Conservation (phyloP, 805 yeast genomes). For the Schwanniomyces yamadae region DNA sequence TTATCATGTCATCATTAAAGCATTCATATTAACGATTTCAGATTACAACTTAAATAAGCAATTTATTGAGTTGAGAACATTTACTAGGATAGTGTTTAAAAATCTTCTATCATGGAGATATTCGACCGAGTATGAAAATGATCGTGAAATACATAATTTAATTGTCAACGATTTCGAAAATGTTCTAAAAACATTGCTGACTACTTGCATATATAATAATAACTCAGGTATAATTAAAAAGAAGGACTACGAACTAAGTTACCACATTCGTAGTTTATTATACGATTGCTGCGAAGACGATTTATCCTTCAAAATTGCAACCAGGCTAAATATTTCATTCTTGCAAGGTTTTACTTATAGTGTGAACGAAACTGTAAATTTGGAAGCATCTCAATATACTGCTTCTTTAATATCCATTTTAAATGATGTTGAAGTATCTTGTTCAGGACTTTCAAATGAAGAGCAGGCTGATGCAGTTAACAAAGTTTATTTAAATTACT, state of each 20-base stretch:
- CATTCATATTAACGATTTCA: conserved; percentile 13
- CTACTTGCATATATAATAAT: conserved; percentile 9
- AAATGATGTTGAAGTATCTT: too few species aligned
- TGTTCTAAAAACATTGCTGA: background rate
- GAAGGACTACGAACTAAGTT: conserved; percentile 21
- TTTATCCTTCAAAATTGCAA: background rate
- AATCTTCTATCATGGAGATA: conserved; percentile 2
- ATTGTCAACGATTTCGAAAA: conserved; percentile 4
- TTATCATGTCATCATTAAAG: conserved; percentile 3
- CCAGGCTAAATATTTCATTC: background rate
- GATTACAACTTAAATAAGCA: conserved; percentile 30
- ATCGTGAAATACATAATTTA: background rate
- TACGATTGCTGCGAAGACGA: conserved; percentile 1
- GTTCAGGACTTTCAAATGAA: background rate
- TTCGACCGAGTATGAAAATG: background rate
- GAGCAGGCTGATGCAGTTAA: background rate
- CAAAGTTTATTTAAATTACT: conserved; percentile 13
- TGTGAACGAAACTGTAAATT: too few species aligned
- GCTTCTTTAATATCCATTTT: too few species aligned
- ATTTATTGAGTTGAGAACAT: conserved; percentile 10
- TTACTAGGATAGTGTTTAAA: conserved; percentile 18
- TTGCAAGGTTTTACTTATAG: too few species aligned
- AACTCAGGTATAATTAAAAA: conserved; percentile 3
- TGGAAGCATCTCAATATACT: too few species aligned
- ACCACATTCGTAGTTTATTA: conserved; percentile 16